Base-by-base conservation (phyloP, 2,329 filamentous ascomycete species). In the Torrubiella hemipterigena region DNA sequence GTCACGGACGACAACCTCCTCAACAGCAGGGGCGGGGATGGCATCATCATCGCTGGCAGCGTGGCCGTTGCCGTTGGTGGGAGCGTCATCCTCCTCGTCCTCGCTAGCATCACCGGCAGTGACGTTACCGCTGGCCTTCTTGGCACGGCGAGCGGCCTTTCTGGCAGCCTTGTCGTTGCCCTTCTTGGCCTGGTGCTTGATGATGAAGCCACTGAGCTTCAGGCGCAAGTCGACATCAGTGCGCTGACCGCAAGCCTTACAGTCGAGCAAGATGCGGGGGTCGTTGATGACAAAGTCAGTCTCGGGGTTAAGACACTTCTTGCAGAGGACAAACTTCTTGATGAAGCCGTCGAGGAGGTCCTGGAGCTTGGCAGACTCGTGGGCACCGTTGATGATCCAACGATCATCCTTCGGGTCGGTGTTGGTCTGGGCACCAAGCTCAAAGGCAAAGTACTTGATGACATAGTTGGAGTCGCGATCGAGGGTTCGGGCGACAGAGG, bases 361-460 rank as follows among this genome's bases (percentile, higher is more conserved):
- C 68, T 98, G 91, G 29, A 98, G 81, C 70, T 96, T 96, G 58
- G 70, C 65, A 40, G 89, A 78, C 46, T 98, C 91, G 56, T 98
- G 91, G 45, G 89, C 85, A 55, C 91, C 91, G 65, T 98, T 98
- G 74, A 98, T 96, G 65, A 98, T 98, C 89, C 91, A 98, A 56
- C 91, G 91, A 58, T 98, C 91, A 58, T 96, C 89, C 50, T 85
- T 78, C 44, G 91, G 89, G 56, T 95, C 91, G 48, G 86, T 87
- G 66, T 95, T 96, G 67, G 91, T 95, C 69, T 96, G 91, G 48
- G 91, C 91, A 56, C 91, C 91, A 36, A 98, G 78, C 65, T 98
- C 91, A 58, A 98, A 96, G 49, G 91, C 91, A 53, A 98, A 98
- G 69, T 93, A 98, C 69, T 98, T 98, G 78, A 98, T 96, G 55